Conservation (phyloP, 1,284 basidiomycete species). For the Cryptococcus jaspeensis region DNA sequence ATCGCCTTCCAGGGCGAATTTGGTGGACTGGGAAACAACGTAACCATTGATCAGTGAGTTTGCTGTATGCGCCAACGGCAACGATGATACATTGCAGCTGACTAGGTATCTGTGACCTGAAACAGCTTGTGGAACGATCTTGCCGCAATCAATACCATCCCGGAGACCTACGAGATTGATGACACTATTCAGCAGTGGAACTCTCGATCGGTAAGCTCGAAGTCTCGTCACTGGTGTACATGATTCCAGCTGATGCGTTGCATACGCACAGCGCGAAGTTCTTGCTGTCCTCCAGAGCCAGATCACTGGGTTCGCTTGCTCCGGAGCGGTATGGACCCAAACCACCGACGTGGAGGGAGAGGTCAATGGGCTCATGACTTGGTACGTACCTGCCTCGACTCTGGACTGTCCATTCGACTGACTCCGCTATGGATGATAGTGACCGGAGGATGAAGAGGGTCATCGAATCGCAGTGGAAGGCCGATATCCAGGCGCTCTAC, state of each 20-base stretch:
- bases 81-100: no score
- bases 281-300: slow-evolving; percentile 12
- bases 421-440: slow-evolving; percentile 6
- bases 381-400: slow-evolving; percentile 8
- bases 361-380: slow-evolving; percentile 26
- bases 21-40: slow-evolving; percentile 23
- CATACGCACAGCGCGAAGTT: background rate
- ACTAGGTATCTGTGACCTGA: no score
- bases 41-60: slow-evolving; percentile 26
- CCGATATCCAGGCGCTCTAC: slow-evolving; percentile 20
- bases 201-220: slow-evolving; percentile 14
- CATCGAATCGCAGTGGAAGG: slow-evolving; percentile 14
- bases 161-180: slow-evolving; percentile 25
- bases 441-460: slow-evolving; percentile 17
- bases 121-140: slow-evolving; percentile 21
- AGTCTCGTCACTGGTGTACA: background rate
- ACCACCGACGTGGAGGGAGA: slow-evolving; percentile 30
- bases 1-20: slow-evolving; percentile 31
- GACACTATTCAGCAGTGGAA: slow-evolving; percentile 18
- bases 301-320: slow-evolving; percentile 13
- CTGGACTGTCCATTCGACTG: background rate
- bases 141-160: slow-evolving; percentile 15
- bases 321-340: slow-evolving; percentile 25
- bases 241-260: no score
- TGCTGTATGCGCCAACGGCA: background rate